phyloP scores from a whole-genome alignment of 768 basidiomycete species.

The Pholiota molesta region DNA sequence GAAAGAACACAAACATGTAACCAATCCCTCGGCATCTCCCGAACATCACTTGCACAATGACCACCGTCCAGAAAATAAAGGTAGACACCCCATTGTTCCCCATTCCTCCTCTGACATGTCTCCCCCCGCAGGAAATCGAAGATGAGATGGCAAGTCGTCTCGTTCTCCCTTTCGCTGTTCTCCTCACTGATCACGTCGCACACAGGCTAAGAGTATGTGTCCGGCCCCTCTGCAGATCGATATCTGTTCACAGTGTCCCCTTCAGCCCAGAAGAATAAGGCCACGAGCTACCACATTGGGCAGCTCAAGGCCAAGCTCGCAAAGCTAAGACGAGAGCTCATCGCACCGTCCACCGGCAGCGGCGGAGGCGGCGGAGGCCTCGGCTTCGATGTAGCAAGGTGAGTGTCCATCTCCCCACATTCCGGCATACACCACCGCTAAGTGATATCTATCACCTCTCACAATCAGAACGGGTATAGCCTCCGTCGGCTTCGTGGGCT shows the following conservation, averaged over 20 bases:
- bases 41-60: slow-evolving; percentile 59
- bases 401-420: slow-evolving; percentile 12
- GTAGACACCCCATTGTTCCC: slow-evolving; percentile 38
- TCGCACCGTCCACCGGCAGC: slow-evolving; percentile 71
- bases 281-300: slow-evolving; percentile 93
- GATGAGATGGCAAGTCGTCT: slow-evolving; percentile 85
- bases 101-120: slow-evolving; percentile 21
- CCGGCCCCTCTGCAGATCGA: slow-evolving; percentile 2
- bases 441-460: not conserved
- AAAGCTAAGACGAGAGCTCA: slow-evolving; percentile 93
- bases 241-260: slow-evolving; percentile 17
- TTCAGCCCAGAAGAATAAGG: slow-evolving; percentile 92
- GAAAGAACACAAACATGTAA: slow-evolving; percentile 23
- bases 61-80: slow-evolving; percentile 91
- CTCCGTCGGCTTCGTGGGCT: slow-evolving; percentile 90
- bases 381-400: slow-evolving; percentile 95
- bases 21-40: slow-evolving; percentile 40
- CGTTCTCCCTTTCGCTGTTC: slow-evolving; percentile 9
- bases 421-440: not conserved
- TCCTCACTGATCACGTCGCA: slow-evolving; percentile 21
- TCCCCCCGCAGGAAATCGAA: slow-evolving; percentile 75
- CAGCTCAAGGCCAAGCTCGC: slow-evolving; percentile 98
- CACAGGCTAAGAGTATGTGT: slow-evolving; percentile 77
- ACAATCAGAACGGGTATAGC: slow-evolving; percentile 85
- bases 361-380: slow-evolving; percentile 88